phyloP scores from a whole-genome alignment of 2,329 filamentous ascomycete species.

The Ascochyta rabiei region DNA sequence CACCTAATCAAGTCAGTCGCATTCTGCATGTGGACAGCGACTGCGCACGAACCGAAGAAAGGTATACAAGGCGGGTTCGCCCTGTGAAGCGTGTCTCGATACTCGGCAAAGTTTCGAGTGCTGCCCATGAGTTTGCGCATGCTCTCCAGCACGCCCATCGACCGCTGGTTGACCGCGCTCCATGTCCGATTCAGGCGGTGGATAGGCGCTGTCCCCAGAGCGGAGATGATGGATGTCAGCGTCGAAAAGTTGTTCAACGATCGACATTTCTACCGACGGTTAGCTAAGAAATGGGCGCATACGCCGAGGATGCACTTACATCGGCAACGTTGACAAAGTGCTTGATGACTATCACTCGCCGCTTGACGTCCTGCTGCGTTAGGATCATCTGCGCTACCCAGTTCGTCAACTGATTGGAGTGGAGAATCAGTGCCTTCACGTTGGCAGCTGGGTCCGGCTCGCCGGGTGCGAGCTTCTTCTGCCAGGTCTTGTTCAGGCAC shows the following conservation, averaged over 20 bases:
- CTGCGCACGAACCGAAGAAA: slow-evolving; percentile 77
- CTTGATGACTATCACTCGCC: slow-evolving; percentile 95
- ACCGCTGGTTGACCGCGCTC: slow-evolving; percentile 88
- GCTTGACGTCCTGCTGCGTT: slow-evolving; percentile 91
- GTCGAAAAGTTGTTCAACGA: slow-evolving; percentile 95
- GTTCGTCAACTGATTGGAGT: slow-evolving; percentile 98
- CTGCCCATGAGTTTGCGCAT: slow-evolving; percentile 97
- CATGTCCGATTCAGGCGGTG: slow-evolving; percentile 92
- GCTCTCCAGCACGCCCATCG: slow-evolving; percentile 77
- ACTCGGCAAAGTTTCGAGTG: slow-evolving; percentile 97
- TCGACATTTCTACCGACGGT: slow-evolving; percentile 79
- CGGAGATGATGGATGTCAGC: slow-evolving; percentile 95
- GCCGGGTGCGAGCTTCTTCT: slow-evolving; percentile 86
- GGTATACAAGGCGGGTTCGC: slow-evolving; percentile 97
- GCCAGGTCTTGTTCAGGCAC: slow-evolving; percentile 98
- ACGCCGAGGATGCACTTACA: slow-evolving; percentile 61
- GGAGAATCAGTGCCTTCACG: slow-evolving; percentile 93
- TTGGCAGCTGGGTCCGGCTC: slow-evolving; percentile 88
- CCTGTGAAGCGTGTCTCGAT: slow-evolving; percentile 88
- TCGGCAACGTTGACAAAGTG: slow-evolving; percentile 97
- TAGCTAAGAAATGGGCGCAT: slow-evolving; percentile 21
- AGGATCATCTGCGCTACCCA: slow-evolving; percentile 99
- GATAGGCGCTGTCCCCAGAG: slow-evolving; percentile 91
- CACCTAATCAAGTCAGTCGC: slow-evolving; percentile 62
- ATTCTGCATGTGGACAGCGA: background rate